These are phyloP conservation scores for Eutrema heterophyllum DNA, from an alignment of 345 rosid species.

Conservation along the genomic window DNA sequence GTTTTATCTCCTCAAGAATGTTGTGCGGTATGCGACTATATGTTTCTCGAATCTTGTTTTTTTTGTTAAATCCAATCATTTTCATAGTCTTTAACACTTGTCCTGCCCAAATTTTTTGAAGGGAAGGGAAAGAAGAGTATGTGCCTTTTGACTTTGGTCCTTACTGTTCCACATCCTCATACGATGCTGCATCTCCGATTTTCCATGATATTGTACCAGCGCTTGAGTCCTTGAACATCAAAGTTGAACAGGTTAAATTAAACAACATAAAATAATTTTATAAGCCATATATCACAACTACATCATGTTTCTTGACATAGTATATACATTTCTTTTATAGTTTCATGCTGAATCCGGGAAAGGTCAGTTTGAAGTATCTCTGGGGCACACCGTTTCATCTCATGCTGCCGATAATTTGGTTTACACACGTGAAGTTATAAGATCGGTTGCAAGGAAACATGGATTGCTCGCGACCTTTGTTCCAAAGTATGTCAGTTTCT, in stretches of 20 bases:
- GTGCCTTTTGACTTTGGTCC: constrained; percentile 65
- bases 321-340: constrained; percentile 27
- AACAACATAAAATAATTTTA: background rate
- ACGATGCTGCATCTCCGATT: constrained; percentile 57
- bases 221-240: constrained; percentile 59
- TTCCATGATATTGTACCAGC: constrained; percentile 63
- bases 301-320: constrained; percentile 2
- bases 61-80: background rate
- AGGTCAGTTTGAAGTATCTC: constrained; percentile 84
- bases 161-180: constrained; percentile 76
- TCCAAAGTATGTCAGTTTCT: constrained; percentile 65
- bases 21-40: constrained; percentile 38
- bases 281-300: background rate
- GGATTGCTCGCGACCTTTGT: constrained; percentile 79
- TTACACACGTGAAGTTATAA: constrained; percentile 72
- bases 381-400: constrained; percentile 52
- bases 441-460: constrained; percentile 79
- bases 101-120: background rate
- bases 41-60: background rate
- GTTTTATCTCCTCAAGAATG: constrained; percentile 74
- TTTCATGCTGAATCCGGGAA: constrained; percentile 86
- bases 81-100: background rate
- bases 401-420: constrained; percentile 82
- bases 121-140: constrained; percentile 87
- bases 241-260: constrained; percentile 70